Base-by-base conservation (phyloP, 2,329 filamentous ascomycete genomes). In the Diaporthe ampelina region DNA sequence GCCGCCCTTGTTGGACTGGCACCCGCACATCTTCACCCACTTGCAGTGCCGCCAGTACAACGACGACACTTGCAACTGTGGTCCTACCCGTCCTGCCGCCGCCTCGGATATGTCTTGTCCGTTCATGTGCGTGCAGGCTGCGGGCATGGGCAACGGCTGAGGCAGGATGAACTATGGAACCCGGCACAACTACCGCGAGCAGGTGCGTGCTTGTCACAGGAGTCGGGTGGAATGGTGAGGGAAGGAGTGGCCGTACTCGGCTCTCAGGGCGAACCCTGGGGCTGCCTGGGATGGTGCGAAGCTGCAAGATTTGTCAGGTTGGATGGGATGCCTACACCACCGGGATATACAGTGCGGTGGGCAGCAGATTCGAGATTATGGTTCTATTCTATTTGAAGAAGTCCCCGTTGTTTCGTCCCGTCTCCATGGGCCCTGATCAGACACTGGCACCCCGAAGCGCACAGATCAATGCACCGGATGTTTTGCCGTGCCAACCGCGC, bases 381-480 rank as follows among this genome's bases (percentile, higher is more conserved):
- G 35, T 26, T 29, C 35, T 61, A 26, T 61, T 71, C 69, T 71
- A 71, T 61, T 72, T 72, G 43, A 37, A 37, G 57, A 50, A 45
- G 26, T 72, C 48, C 48, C 56, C 48, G 56, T 52, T 32, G 54
- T 72, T 61, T 72, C 69, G 69, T 72, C 69, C 56, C 69, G 52
- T 63, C 40, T 63, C 58, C 37, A 26, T 40, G 69, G 43, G 45
- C 45, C 61, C 35, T 67, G 61, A 67, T 67, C 61, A 67, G 63
- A 52, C 63, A 67, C 63, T 52, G 63, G 63, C 45, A 40, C 63
- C 52, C 52, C 58, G 63, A 13, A 17, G 72, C 45, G 63, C 72
- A 37, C 65, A 54, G 67, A 74, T 71, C 72, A 74, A 52, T 68
- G 59, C 71, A 68, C 71, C 71, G 71, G 71, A 37, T 68, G 71